Evolutionary conservation across 2,329 filamentous ascomycete species (phyloP).

Genomic region (Diplodia intermedia): DNA sequence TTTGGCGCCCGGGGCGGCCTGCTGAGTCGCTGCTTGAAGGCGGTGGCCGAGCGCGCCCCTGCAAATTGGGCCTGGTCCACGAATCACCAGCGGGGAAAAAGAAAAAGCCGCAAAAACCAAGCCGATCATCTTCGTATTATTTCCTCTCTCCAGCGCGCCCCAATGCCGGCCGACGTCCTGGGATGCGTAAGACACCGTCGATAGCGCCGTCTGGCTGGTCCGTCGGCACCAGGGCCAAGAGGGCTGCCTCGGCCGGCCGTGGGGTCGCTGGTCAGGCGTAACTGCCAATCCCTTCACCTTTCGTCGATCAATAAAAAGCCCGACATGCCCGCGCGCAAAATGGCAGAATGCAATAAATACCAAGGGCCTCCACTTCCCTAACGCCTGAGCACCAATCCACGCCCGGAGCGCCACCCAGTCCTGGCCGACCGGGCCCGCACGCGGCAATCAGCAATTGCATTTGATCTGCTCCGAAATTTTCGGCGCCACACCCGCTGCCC

Average conservation of each 20-base stretch:
- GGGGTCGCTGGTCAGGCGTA: constrained; percentile 30
- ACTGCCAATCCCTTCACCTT: constrained; percentile 4
- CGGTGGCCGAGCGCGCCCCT: constrained; percentile 29
- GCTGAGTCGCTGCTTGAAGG: constrained; percentile 28
- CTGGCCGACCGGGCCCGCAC: constrained; percentile 22
- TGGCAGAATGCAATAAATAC: constrained; percentile 30
- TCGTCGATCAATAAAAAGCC: constrained; percentile 33
- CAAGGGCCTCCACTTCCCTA: constrained; percentile 30
- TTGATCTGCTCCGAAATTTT: constrained; percentile 34
- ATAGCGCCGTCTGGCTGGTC: constrained; percentile 27
- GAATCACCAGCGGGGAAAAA: constrained; percentile 32
- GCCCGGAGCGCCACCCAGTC: constrained; percentile 6
- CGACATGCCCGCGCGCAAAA: constrained; percentile 27
- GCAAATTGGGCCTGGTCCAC: constrained; percentile 25
- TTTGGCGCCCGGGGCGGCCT: constrained; percentile 28
- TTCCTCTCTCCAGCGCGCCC: constrained; percentile 19
- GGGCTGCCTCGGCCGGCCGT: constrained; percentile 14
- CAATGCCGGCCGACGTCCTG: constrained; percentile 26
- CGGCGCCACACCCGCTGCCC: constrained; percentile 30
- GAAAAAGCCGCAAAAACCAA: constrained; percentile 33
- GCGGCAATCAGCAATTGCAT: constrained; percentile 30
- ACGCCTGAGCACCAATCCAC: constrained; percentile 25
- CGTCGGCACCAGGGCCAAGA: constrained; percentile 17
- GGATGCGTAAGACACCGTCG: constrained; percentile 29
- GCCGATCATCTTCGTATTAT: constrained; percentile 31